These are phyloP conservation scores for Ligustrum vulgare DNA, from an alignment of 257 asterid species.

Conservation along the genomic window DNA sequence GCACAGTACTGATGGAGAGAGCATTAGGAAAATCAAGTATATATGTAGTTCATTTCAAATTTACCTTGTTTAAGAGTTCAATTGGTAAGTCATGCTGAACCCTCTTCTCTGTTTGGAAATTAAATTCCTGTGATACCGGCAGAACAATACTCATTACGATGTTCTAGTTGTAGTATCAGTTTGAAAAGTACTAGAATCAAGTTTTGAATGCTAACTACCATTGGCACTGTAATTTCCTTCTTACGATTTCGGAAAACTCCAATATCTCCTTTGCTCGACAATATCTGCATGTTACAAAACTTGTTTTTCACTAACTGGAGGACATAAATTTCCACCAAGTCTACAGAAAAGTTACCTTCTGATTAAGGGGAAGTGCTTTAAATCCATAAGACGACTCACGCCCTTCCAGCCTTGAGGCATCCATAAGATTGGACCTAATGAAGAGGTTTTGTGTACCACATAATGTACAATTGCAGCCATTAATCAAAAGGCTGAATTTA, in stretches of 20 bases:
- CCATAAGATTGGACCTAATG: slow-evolving; percentile 40
- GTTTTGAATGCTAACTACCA: slow-evolving; percentile 46
- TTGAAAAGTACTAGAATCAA: slow-evolving; percentile 1
- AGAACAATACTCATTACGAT: slow-evolving; percentile 3
- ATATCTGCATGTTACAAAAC: slow-evolving; percentile 43
- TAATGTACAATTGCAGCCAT: slow-evolving; percentile 3
- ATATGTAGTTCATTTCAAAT: slow-evolving; percentile 1
- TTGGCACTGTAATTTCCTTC: slow-evolving; percentile 73
- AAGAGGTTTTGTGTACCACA: slow-evolving; percentile 18
- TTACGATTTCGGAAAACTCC: slow-evolving; percentile 71
- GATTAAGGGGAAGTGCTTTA: slow-evolving; percentile 78
- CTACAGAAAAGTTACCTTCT: slow-evolving; percentile 50
- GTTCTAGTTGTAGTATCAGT: slow-evolving; percentile 13
- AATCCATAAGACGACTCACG: slow-evolving; percentile 49
- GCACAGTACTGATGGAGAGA: background rate
- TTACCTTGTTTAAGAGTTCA: slow-evolving; percentile 83
- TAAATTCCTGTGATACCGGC: slow-evolving; percentile 60
- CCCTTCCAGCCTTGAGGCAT: slow-evolving; percentile 44
- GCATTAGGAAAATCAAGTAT: slow-evolving; percentile 3
- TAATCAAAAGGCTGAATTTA: background rate
- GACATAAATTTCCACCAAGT: background rate
- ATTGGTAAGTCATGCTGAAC: slow-evolving; percentile 62
- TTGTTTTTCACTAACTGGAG: background rate
- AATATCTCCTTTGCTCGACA: slow-evolving; percentile 87
- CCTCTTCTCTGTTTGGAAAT: slow-evolving; percentile 65